Evolutionary conservation across 805 yeast genomes (phyloP), one percentile per base, ranked within the genome.

Genomic region (Candida multigemmis): DNA sequence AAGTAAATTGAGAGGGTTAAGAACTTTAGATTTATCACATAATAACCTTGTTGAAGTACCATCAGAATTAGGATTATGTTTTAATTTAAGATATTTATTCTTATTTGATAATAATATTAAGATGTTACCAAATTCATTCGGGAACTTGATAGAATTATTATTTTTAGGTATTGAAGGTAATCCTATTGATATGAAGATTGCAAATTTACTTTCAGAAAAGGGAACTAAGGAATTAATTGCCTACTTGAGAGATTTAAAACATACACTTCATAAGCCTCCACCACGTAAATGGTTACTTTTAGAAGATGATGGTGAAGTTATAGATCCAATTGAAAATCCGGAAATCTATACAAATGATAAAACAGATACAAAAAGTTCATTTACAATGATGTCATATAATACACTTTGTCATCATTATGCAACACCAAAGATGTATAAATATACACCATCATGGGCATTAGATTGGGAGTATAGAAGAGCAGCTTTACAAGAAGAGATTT

Each of bases 371-470:
- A 46, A 44, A 18, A 60, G 54, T 25, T 46, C 69, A 4, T 86
- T 91, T 51, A 79, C 95, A 1, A 59, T 87, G 24, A 67, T 85
- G 70, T 75, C 86, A 20, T 89, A 86, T 60, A 91, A 91, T 57
- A 84, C 93, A 2, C 64, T 91, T 49, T 91, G 98, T 53, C 97
- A 89, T 50, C 91, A 82, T 50, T 89, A 89, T 58, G 96, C 97
- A 3, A 85, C 96, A 3, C 71, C 91, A 12, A 80, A 76, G 49
- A 68, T 89, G 79, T 91, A 84, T 54, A 89, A 82, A 44, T 89
- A 83, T 49, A 86, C 97, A 1, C 97, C 97, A 13, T 74, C 94
- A 2, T 91, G 98, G 97, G 99, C 97, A 3, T 68, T 91, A 36
- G 74, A 76, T 28, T 89, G 97, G 97, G 81, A 81, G 8, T 86